Conservation (phyloP, 164 flowering plant species). For the Umbellularia californica region DNA sequence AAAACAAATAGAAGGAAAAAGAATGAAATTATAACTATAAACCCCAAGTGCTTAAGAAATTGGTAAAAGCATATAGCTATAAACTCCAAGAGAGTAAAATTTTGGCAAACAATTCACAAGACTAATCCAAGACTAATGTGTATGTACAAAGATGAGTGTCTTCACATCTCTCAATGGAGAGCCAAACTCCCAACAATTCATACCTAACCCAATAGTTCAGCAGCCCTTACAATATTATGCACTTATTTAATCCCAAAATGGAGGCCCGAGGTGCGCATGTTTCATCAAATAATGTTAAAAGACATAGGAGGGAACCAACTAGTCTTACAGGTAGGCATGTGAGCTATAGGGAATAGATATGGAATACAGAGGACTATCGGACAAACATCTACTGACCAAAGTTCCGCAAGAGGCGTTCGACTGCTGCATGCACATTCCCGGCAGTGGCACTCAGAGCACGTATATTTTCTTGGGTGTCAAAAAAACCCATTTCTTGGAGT, state of each 20-base stretch:
- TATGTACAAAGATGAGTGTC: slow-evolving; percentile 16
- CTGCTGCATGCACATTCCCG: slow-evolving; percentile 96
- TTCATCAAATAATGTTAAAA: neutral
- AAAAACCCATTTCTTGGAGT: slow-evolving; percentile 98
- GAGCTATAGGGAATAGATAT: slow-evolving; percentile 5
- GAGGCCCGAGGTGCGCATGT: neutral
- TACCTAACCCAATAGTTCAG: slow-evolving; percentile 4
- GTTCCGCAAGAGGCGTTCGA: slow-evolving; percentile 85
- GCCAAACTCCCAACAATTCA: neutral
- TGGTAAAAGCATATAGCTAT: neutral
- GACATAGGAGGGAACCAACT: slow-evolving; percentile 10
- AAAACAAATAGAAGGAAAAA: too few species aligned
- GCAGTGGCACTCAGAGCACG: slow-evolving; percentile 78
- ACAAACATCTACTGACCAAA: slow-evolving; percentile 38
- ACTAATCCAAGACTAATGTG: neutral
- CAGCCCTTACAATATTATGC: slow-evolving; percentile 1
- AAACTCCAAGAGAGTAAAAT: neutral
- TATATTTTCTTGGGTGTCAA: slow-evolving; percentile 87
- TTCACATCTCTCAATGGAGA: slow-evolving; percentile 6
- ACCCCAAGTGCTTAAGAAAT: neutral
- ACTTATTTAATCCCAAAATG: slow-evolving; percentile 16
- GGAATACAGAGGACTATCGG: neutral
- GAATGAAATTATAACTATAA: too few species aligned
- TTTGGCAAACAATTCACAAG: slow-evolving; percentile 7
- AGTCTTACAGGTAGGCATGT: slow-evolving; percentile 24